Evolutionary conservation across 1,284 basidiomycete genomes (phyloP).

Genomic region (Naganishia liquefaciens): DNA sequence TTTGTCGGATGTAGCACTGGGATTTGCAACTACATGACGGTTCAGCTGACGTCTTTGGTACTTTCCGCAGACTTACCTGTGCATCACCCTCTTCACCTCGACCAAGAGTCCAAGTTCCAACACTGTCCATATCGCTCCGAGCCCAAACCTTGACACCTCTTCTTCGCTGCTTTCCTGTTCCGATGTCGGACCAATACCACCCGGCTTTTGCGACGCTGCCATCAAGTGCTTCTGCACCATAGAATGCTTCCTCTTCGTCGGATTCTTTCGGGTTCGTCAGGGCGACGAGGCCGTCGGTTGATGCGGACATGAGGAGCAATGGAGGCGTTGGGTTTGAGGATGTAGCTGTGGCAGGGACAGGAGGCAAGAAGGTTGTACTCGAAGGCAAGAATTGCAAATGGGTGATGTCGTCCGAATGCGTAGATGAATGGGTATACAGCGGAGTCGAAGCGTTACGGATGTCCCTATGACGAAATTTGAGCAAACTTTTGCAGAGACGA

Average conservation of each 20-base stretch:
- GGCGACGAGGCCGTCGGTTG: conserved; percentile 56
- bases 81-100: conserved; percentile 44
- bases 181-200: conserved; percentile 32
- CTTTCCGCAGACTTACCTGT: conserved; percentile 39
- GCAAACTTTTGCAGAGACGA: not conserved
- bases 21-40: conserved; percentile 39
- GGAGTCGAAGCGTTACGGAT: conserved; percentile 48
- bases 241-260: conserved; percentile 57
- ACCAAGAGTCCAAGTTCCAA: conserved; percentile 47
- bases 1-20: conserved; percentile 38
- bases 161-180: conserved; percentile 35
- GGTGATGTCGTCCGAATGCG: conserved; percentile 59
- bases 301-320: conserved; percentile 53
- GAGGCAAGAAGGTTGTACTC: conserved; percentile 40
- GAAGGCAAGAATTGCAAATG: conserved; percentile 54
- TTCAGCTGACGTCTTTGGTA: not conserved
- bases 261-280: conserved; percentile 53
- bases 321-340: conserved; percentile 36
- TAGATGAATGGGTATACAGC: conserved; percentile 54
- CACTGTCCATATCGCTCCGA: conserved; percentile 53
- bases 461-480: conserved; percentile 44
- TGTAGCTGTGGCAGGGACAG: conserved; percentile 31
- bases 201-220: conserved; percentile 48
- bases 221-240: conserved; percentile 51
- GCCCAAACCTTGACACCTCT: conserved; percentile 49